A percentile compares a stretch with the other conserved stretches of the same genome.
Evolutionary conservation across 1,284 basidiomycete genomes (phyloP).

Genomic region (Malassezia vespertilionis): DNA sequence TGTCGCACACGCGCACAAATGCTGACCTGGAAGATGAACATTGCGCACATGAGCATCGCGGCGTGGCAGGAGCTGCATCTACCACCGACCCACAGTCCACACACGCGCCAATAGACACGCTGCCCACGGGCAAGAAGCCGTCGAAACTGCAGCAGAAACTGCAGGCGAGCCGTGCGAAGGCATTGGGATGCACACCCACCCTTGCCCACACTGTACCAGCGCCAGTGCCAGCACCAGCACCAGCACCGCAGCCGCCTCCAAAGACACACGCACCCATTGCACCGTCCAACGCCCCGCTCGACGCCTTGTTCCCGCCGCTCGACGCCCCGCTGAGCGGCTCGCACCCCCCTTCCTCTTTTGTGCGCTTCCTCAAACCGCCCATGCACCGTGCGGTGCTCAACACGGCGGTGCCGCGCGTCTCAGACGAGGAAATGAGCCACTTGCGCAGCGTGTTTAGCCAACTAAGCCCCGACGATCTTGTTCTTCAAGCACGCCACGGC

Average conservation of each 20-base stretch:
- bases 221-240: not conserved
- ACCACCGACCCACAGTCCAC: no score
- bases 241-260: not conserved
- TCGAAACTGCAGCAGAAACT: conserved; percentile 54
- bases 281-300: conserved; percentile 18
- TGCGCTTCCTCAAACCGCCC: not conserved
- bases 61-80: no score
- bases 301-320: conserved; percentile 24
- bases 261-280: not conserved
- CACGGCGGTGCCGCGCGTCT: not conserved
- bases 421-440: conserved; percentile 16
- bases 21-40: no score
- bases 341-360: conserved; percentile 1
- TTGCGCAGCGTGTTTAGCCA: conserved; percentile 55
- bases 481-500: conserved; percentile 65
- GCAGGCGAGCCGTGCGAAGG: conserved; percentile 20
- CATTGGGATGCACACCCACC: not conserved
- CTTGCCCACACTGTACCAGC: not conserved
- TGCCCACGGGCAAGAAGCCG: conserved; percentile 48
- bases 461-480: conserved; percentile 77
- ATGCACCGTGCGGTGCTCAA: not conserved
- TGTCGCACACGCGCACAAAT: no score
- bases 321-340: not conserved
- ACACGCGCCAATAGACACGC: no score
- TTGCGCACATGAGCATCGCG: no score